Conservation (phyloP, 2,329 filamentous ascomycete genomes). For the Fusarium sp. region DNA sequence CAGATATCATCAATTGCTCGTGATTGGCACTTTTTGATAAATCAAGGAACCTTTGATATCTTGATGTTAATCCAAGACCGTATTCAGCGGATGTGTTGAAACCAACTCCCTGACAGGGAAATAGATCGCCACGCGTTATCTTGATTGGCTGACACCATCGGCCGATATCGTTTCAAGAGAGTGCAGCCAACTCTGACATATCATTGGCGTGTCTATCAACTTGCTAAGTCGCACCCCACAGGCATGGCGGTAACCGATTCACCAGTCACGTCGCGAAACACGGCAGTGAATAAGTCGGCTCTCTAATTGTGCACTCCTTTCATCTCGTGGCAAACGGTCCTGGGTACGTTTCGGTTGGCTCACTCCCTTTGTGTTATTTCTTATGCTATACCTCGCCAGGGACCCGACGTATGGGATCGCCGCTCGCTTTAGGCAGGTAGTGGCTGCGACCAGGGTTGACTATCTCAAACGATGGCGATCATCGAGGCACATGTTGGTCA, state of each 20-base stretch:
- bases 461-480: constrained; percentile 30
- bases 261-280: constrained; percentile 25
- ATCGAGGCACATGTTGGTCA: constrained; percentile 25
- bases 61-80: background rate
- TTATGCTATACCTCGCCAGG: constrained; percentile 32
- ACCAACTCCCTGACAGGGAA: constrained; percentile 28
- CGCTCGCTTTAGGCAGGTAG: constrained; percentile 36
- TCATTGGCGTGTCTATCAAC: constrained; percentile 22
- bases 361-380: constrained; percentile 3
- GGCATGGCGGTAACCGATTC: constrained; percentile 25
- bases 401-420: constrained; percentile 18
- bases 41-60: background rate
- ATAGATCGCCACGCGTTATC: constrained; percentile 19
- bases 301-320: constrained; percentile 33
- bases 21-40: constrained; percentile 36
- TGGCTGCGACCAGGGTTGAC: constrained; percentile 13
- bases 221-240: constrained; percentile 32
- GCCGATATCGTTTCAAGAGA: constrained; percentile 25
- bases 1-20: constrained; percentile 2
- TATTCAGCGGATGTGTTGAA: constrained; percentile 29
- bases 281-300: background rate
- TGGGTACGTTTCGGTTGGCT: constrained; percentile 21
- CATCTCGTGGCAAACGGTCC: constrained; percentile 10
- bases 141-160: constrained; percentile 17
- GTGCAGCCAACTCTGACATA: background rate